Percentiles rank a stretch among this genome's conserved stretches.
phyloP scores from a whole-genome alignment of 805 yeast species.

The Ogataea nakhonphanomensis region DNA sequence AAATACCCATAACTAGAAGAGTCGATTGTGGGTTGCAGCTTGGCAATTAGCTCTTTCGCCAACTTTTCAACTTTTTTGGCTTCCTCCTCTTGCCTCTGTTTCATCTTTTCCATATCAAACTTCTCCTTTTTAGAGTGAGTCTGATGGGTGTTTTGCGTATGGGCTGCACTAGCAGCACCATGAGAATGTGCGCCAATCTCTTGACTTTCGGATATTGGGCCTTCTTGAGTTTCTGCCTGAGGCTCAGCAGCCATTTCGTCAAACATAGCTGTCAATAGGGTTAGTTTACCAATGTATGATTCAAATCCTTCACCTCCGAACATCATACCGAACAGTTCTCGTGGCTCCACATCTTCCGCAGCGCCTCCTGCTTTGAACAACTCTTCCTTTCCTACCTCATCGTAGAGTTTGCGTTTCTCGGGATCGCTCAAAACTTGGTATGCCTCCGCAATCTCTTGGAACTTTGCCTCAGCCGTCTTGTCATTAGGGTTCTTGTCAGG shows the following conservation, averaged over 20 bases:
- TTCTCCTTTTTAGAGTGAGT: conserved; percentile 14
- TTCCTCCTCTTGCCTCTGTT: conserved; percentile 33
- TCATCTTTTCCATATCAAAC: conserved; percentile 26
- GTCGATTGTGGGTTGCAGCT: conserved; percentile 38
- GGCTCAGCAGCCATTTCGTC: conserved; percentile 31
- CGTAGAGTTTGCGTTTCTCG: conserved; percentile 61
- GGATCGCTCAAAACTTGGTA: conserved; percentile 74
- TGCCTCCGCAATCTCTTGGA: conserved; percentile 62
- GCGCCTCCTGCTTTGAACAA: conserved; percentile 41
- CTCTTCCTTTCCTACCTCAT: conserved; percentile 70
- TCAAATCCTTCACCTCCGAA: conserved; percentile 90
- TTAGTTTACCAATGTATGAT: conserved; percentile 84
- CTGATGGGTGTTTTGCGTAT: too few relatives aligned
- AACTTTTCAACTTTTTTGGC: conserved; percentile 55
- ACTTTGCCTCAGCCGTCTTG: conserved; percentile 70
- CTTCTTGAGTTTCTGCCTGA: conserved; percentile 29
- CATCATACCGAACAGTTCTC: conserved; percentile 64
- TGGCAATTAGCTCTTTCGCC: conserved; percentile 47
- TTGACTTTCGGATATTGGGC: conserved; percentile 13
- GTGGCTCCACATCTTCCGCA: conserved; percentile 69
- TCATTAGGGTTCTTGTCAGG: conserved; percentile 81
- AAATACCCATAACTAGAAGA: conserved; percentile 38
- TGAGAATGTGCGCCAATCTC: conserved; percentile 11
- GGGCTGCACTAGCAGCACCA: too few relatives aligned
- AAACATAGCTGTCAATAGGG: conserved; percentile 71